Evolutionary conservation across 2,329 filamentous ascomycete species (phyloP), one percentile per base, ranked within the genome.

Genomic region (Cladophialophora bantiana): DNA sequence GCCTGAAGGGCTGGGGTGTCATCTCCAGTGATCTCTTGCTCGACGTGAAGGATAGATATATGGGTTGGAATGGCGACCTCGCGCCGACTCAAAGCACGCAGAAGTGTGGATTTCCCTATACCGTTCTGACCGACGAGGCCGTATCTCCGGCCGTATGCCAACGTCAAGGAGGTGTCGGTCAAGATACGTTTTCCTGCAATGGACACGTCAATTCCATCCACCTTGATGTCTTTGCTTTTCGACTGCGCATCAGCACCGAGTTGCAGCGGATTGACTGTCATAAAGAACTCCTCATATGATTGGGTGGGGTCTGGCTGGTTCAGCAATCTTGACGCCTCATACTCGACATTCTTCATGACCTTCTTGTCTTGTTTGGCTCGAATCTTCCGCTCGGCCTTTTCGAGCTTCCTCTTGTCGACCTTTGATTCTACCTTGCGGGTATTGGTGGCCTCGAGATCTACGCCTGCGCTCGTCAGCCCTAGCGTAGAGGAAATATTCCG

Each of bases 271-370:
- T 99, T 99, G 83, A 99, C 95, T 62, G 93, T 90, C 95, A 99
- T 98, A 86, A 96, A 99, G 82, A 99, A 98, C 78, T 99, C 95
- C 81, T 99, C 95, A 78, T 99, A 99, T 48, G 93, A 96, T 84
- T 97, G 90, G 12, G 94, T 84, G 74, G 90, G 87, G 74, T 94
- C 90, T 3, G 92, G 86, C 79, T 92, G 88, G 76, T 96, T 90
- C 72, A 99, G 88, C 72, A 99, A 84, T 72, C 89, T 89, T 12
- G 95, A 98, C 0, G 95, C 92, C 82, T 99, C 95, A 78, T 99
- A 99, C 80, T 97, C 92, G 73, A 99, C 95, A 64, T 90, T 97
- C 86, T 98, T 98, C 89, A 95, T 97, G 40, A 89, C 88, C 84
- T 99, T 99, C 85, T 96, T 96, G 82, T 93, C 95, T 83, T 98